These are phyloP conservation scores for Phytophthora idaei DNA, from an alignment of 352 stramenopile genomes.

Conservation along the genomic window DNA sequence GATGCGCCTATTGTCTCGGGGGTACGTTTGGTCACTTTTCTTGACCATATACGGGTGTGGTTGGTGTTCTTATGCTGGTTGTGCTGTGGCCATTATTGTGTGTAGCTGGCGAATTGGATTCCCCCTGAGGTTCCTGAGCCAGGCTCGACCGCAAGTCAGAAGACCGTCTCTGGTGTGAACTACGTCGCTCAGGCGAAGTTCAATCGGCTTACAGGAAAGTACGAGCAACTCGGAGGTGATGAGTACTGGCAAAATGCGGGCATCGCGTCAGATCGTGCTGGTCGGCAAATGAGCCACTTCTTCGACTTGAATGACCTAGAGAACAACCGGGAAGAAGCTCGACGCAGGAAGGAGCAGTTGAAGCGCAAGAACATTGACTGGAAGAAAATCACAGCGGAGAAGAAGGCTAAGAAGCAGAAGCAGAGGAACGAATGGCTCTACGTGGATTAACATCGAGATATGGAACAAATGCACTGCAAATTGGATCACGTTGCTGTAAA, in stretches of 20 bases:
- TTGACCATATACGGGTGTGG: not conserved
- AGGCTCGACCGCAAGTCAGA: slow-evolving; percentile 22
- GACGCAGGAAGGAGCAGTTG: slow-evolving; percentile 76
- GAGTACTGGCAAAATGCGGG: slow-evolving; percentile 71
- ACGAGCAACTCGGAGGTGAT: slow-evolving; percentile 67
- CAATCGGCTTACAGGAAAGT: slow-evolving; percentile 78
- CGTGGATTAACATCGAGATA: slow-evolving; percentile 51
- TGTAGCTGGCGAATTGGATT: slow-evolving; percentile 80
- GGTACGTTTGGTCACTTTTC: slow-evolving; percentile 41
- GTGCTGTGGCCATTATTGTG: slow-evolving; percentile 4
- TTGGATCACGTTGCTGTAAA: not conserved
- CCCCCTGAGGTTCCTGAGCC: slow-evolving; percentile 52
- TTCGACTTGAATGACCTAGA: slow-evolving; percentile 83
- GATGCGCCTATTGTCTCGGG: slow-evolving; percentile 70
- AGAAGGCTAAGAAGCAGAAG: slow-evolving; percentile 88
- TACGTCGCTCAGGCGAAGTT: slow-evolving; percentile 81
- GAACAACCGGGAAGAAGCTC: slow-evolving; percentile 82
- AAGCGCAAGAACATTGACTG: slow-evolving; percentile 89
- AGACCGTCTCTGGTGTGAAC: slow-evolving; percentile 63
- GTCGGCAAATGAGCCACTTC: slow-evolving; percentile 88
- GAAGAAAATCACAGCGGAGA: slow-evolving; percentile 85
- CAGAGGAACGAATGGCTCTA: slow-evolving; percentile 88
- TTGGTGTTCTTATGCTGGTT: slow-evolving; percentile 4
- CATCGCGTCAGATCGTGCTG: slow-evolving; percentile 69
- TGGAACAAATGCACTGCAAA: not conserved